A percentile compares a stretch with the other conserved stretches of the same genome.
These are phyloP conservation scores for Microcyclospora tardicrescens DNA, from an alignment of 2,329 filamentous ascomycete species.

Conservation along the genomic window DNA sequence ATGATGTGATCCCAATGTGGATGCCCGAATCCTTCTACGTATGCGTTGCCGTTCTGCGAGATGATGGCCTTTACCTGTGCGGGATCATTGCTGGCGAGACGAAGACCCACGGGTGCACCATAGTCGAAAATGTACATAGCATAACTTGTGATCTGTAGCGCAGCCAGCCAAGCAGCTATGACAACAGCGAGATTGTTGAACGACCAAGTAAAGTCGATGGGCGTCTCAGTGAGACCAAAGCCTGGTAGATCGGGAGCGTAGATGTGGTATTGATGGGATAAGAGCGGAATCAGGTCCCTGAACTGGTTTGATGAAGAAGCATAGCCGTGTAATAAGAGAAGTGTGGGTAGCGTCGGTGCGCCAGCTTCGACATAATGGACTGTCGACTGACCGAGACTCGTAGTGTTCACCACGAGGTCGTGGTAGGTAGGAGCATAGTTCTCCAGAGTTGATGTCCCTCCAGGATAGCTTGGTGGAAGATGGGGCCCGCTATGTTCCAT, in stretches of 20 bases:
- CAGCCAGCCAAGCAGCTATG: constrained; percentile 37
- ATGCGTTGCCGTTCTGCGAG: constrained; percentile 50
- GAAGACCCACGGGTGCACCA: constrained; percentile 43
- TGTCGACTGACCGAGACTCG: constrained; percentile 5
- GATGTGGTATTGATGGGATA: constrained; percentile 30
- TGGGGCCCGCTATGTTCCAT: too few relatives aligned
- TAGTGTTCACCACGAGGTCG: constrained; percentile 4
- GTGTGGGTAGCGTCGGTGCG: constrained; percentile 17
- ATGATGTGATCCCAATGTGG: constrained; percentile 39
- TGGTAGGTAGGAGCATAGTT: constrained; percentile 7
- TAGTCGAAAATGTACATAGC: constrained; percentile 52
- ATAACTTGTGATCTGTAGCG: constrained; percentile 35
- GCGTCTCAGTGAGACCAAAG: constrained; percentile 43
- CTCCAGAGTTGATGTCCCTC: too few relatives aligned
- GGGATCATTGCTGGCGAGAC: constrained; percentile 39
- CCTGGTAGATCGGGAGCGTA: constrained; percentile 48
- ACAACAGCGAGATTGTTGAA: constrained; percentile 41
- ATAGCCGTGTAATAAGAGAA: constrained; percentile 37
- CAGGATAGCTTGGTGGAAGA: too few relatives aligned
- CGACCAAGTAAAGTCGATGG: constrained; percentile 37
- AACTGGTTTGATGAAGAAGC: constrained; percentile 35
- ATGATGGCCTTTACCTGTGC: constrained; percentile 40
- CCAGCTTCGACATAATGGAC: constrained; percentile 14
- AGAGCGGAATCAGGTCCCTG: constrained; percentile 33
- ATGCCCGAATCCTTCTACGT: constrained; percentile 40